Evolutionary conservation across 108 stramenopile species (phyloP).

Genomic region (Fragilaria radians): DNA sequence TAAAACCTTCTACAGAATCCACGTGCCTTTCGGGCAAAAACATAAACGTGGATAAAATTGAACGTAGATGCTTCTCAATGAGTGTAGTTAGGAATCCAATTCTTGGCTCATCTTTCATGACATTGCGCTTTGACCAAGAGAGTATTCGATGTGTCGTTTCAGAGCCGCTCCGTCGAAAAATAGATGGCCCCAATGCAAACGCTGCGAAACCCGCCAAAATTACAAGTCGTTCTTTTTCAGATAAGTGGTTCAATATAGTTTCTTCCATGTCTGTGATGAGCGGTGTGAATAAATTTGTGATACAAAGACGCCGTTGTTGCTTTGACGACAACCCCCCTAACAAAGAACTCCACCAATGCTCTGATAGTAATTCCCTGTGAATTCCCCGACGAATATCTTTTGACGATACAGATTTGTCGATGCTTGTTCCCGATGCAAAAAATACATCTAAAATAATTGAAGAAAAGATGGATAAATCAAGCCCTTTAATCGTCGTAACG

Average conservation of each 20-base stretch:
- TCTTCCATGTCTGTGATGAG: not conserved
- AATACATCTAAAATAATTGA: slow-evolving; percentile 22
- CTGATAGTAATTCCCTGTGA: not conserved
- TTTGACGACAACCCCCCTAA: not conserved
- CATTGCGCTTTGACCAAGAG: slow-evolving; percentile 36
- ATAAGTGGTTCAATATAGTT: not conserved
- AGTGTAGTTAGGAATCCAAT: not conserved
- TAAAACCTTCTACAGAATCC: not conserved
- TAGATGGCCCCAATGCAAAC: slow-evolving; percentile 2
- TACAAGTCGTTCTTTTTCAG: not conserved
- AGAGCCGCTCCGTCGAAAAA: not conserved
- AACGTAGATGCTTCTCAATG: not conserved
- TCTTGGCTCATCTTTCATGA: slow-evolving; percentile 12
- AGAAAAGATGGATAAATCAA: slow-evolving; percentile 5
- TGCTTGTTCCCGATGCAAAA: not conserved
- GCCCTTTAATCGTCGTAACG: slow-evolving; percentile 14
- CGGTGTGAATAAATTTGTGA: not conserved
- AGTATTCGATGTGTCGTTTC: slow-evolving; percentile 9
- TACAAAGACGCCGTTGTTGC: not conserved
- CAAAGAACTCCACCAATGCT: not conserved
- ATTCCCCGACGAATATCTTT: not conserved
- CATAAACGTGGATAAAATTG: not conserved
- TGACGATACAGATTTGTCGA: not conserved
- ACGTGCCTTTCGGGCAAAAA: not conserved
- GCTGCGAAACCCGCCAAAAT: not conserved